Evolutionary conservation across 148 eudicot genomes (phyloP).

Genomic region (Bassia scoparia): DNA sequence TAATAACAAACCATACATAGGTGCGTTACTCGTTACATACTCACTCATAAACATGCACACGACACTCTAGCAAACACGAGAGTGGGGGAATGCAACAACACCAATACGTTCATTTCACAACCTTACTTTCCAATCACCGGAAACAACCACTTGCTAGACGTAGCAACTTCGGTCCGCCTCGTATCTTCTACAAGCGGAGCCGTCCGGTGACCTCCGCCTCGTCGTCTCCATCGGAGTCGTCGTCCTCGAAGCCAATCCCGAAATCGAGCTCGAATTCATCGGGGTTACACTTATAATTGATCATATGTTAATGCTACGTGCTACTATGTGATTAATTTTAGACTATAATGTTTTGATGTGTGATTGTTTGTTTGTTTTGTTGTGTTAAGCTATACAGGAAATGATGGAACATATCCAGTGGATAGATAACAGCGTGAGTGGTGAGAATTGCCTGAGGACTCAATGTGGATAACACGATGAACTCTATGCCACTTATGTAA

Average conservation of each 20-base stretch:
- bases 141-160: constrained; percentile 25
- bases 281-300: constrained; percentile 39
- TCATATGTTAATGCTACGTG: too few relatives aligned
- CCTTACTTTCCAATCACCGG: constrained; percentile 34
- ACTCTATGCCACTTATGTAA: constrained; percentile 91
- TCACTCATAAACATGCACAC: constrained; percentile 18
- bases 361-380: not conserved
- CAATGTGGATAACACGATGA: constrained; percentile 89
- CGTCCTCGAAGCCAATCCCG: constrained; percentile 41
- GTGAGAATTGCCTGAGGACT: constrained; percentile 83
- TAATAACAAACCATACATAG: too few relatives aligned
- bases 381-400: constrained; percentile 54
- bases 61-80: not conserved
- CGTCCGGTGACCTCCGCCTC: constrained; percentile 29
- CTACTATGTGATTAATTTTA: too few relatives aligned
- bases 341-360: not conserved
- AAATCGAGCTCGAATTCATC: constrained; percentile 77
- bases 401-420: constrained; percentile 53
- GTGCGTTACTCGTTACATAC: too few relatives aligned
- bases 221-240: constrained; percentile 35
- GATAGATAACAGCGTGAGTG: constrained; percentile 63
- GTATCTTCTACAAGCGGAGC: constrained; percentile 21
- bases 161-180: constrained; percentile 17
- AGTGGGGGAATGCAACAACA: constrained; percentile 32
- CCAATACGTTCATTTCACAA: constrained; percentile 34